These are phyloP conservation scores for Pseudonitzschia multistriata DNA, from an alignment of 108 stramenopile species.

Conservation along the genomic window DNA sequence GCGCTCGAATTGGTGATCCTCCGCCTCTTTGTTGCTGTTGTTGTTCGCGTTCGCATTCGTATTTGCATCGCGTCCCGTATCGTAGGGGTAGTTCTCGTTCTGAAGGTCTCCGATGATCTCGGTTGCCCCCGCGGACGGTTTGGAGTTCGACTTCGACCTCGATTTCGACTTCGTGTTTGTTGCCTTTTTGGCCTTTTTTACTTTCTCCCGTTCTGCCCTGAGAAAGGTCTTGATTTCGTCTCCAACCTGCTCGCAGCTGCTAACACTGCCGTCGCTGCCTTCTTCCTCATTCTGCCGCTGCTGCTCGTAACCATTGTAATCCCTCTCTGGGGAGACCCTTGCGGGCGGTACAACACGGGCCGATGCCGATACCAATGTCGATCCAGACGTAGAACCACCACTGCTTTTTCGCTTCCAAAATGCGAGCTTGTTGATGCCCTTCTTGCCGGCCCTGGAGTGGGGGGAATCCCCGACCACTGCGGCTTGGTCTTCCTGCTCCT, in stretches of 20 bases:
- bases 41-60: neutral
- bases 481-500: neutral
- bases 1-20: constrained; percentile 37
- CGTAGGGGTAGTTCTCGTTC: neutral
- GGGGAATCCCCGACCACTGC: neutral
- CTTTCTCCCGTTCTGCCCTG: neutral
- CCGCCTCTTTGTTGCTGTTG: constrained; percentile 17
- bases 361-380: too few species aligned
- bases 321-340: neutral
- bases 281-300: neutral
- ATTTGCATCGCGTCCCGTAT: neutral
- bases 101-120: neutral
- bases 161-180: neutral
- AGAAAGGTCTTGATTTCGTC: constrained; percentile 2
- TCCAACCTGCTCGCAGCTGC: constrained; percentile 8
- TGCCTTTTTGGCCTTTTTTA: neutral
- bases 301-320: neutral
- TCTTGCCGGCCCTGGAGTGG: constrained; percentile 1
- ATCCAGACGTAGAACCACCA: neutral
- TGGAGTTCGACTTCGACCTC: neutral
- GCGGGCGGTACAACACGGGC: too few species aligned
- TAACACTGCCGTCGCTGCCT: neutral
- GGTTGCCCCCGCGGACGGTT: neutral
- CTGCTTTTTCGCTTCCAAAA: neutral
- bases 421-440: neutral